Evolutionary conservation across 108 stramenopile genomes (phyloP).

Genomic region (Nitzschia sp.): DNA sequence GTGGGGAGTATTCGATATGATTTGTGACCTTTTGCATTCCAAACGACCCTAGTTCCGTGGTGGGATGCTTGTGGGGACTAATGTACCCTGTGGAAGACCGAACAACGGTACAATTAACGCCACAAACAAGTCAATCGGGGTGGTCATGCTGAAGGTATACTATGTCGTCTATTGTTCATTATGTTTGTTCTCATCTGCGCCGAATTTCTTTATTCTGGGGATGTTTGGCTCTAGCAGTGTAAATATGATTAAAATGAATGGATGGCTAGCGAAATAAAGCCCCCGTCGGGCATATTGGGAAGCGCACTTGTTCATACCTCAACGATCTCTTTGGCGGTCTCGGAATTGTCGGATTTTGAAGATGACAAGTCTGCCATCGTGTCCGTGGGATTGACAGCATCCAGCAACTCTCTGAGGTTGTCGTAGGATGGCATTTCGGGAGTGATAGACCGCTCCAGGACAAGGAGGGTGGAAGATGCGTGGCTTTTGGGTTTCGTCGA

Average conservation of each 20-base stretch:
- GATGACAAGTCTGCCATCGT: neutral
- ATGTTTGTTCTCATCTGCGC: too few relatives aligned
- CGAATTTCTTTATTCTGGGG: too few relatives aligned
- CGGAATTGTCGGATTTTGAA: conserved; percentile 1
- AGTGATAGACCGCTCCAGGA: conserved; percentile 53
- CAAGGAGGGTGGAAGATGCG: conserved; percentile 44
- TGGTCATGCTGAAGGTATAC: too few relatives aligned
- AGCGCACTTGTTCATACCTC: too few relatives aligned
- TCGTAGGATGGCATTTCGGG: conserved; percentile 39
- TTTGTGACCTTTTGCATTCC: neutral
- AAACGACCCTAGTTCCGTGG: neutral
- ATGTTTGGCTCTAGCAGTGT: too few relatives aligned
- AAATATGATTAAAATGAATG: too few relatives aligned
- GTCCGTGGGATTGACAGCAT: neutral
- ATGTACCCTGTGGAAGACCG: conserved; percentile 11
- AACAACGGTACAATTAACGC: conserved; percentile 29
- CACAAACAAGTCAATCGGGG: conserved; percentile 23
- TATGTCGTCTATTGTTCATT: too few relatives aligned
- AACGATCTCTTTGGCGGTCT: neutral
- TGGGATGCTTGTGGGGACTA: conserved; percentile 32
- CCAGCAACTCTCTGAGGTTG: conserved; percentile 38
- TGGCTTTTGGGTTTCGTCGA: conserved; percentile 9
- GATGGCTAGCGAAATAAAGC: too few relatives aligned
- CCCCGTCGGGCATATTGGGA: too few relatives aligned
- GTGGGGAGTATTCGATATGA: neutral